A percentile compares a stretch with the other conserved stretches of the same genome.
Evolutionary conservation across 768 basidiomycete species (phyloP).

Genomic region (Rhizopogon vesiculosus): DNA sequence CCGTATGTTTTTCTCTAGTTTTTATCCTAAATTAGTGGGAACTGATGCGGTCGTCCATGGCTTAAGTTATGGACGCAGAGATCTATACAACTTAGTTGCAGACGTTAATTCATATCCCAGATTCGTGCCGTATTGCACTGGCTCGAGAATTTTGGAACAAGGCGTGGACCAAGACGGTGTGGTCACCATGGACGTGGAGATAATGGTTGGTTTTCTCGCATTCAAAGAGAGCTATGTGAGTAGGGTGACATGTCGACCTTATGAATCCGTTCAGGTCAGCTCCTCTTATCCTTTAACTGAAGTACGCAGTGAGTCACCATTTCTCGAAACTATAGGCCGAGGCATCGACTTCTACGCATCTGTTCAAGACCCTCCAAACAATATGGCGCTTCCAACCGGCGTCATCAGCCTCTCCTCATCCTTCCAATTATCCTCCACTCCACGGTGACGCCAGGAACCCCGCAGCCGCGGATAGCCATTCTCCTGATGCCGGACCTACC

Average conservation of each 20-base stretch:
- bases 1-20: conserved; percentile 55
- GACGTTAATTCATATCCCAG: conserved; percentile 81
- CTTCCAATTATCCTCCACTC: conserved; percentile 16
- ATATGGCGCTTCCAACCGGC: conserved; percentile 71
- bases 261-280: conserved; percentile 70
- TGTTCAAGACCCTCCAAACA: conserved; percentile 71
- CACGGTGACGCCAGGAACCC: neutral
- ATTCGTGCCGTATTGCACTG: conserved; percentile 88
- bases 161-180: conserved; percentile 24
- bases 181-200: conserved; percentile 71
- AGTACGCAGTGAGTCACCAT: neutral
- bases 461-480: neutral
- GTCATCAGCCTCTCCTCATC: conserved; percentile 36
- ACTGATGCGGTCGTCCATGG: conserved; percentile 1
- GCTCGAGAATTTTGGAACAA: conserved; percentile 55
- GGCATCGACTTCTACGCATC: conserved; percentile 62
- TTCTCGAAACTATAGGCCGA: conserved; percentile 46
- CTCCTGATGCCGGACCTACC: conserved; percentile 45
- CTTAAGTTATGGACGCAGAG: conserved; percentile 65
- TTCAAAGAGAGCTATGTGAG: conserved; percentile 88
- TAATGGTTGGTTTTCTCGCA: conserved; percentile 83
- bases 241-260: conserved; percentile 74
- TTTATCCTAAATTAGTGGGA: conserved; percentile 7
- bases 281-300: neutral
- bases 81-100: conserved; percentile 84